These are phyloP conservation scores for Globisporangium spinosum DNA, from an alignment of 352 stramenopile species.

Conservation along the genomic window DNA sequence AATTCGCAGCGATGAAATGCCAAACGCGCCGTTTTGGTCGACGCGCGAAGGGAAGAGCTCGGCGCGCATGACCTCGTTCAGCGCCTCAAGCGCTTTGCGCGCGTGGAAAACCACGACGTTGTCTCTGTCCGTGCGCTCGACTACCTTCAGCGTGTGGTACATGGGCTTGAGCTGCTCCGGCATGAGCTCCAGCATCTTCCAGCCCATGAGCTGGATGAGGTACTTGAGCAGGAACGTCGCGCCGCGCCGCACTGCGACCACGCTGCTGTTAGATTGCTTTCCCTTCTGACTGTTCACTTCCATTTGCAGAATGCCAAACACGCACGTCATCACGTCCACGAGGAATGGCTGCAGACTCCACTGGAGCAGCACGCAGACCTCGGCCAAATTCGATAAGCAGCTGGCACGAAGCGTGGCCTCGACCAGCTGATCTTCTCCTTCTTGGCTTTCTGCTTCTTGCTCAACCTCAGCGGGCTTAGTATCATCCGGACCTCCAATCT, in stretches of 20 bases:
- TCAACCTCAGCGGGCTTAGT: background rate
- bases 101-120: slow-evolving; percentile 67
- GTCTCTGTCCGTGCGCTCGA: slow-evolving; percentile 57
- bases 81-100: slow-evolving; percentile 37
- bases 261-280: slow-evolving; percentile 16
- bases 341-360: slow-evolving; percentile 73
- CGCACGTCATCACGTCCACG: slow-evolving; percentile 70
- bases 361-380: slow-evolving; percentile 69
- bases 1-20: slow-evolving; percentile 51
- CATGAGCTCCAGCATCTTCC: slow-evolving; percentile 71
- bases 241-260: slow-evolving; percentile 63
- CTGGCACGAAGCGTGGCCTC: slow-evolving; percentile 71
- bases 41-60: slow-evolving; percentile 61
- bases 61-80: slow-evolving; percentile 64
- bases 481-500: slow-evolving; percentile 23
- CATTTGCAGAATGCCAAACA: slow-evolving; percentile 75
- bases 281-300: slow-evolving; percentile 29
- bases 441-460: background rate
- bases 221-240: slow-evolving; percentile 77
- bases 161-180: slow-evolving; percentile 65
- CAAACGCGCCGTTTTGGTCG: slow-evolving; percentile 32
- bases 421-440: slow-evolving; percentile 28
- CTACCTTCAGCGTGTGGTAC: slow-evolving; percentile 78
- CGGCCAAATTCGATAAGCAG: slow-evolving; percentile 86
- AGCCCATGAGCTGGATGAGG: slow-evolving; percentile 70